phyloP scores from a whole-genome alignment of 2,329 filamentous ascomycete genomes.

The Alternaria triticina region DNA sequence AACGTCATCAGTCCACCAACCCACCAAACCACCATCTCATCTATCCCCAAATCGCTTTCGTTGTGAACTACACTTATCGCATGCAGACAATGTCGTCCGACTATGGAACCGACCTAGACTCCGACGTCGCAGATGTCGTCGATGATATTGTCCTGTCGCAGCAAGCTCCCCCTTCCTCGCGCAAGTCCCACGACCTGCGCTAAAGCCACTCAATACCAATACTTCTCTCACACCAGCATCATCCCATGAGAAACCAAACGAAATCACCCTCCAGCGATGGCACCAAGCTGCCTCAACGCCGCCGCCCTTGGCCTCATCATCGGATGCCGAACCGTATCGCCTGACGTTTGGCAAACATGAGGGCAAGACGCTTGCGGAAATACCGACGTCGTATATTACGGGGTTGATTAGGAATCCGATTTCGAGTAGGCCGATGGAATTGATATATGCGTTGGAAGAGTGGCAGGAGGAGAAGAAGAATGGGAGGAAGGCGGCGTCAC shows the following conservation, averaged over 20 bases:
- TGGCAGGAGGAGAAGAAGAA: not conserved
- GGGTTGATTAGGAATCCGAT: not conserved
- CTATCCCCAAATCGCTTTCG: no score
- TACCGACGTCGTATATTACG: not conserved
- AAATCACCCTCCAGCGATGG: not conserved
- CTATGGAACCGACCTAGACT: not conserved
- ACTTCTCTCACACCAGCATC: fast-evolving
- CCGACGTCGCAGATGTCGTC: not conserved
- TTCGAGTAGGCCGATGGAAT: not conserved
- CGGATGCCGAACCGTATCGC: not conserved
- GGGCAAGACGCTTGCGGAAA: not conserved
- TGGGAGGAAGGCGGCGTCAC: no score
- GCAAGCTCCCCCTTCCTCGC: not conserved
- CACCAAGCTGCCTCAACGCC: not conserved
- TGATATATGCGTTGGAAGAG: not conserved
- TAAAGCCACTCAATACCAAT: not conserved
- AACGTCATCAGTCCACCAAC: not conserved
- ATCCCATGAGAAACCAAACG: not conserved
- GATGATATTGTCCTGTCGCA: not conserved
- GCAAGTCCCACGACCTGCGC: not conserved
- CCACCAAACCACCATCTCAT: not conserved
- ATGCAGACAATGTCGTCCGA: not conserved
- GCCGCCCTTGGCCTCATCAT: not conserved
- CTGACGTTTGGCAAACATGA: not conserved
- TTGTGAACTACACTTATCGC: not conserved